These are phyloP conservation scores for Dryas integrifolia DNA, from an alignment of 331 rosid genomes.

Conservation along the genomic window DNA sequence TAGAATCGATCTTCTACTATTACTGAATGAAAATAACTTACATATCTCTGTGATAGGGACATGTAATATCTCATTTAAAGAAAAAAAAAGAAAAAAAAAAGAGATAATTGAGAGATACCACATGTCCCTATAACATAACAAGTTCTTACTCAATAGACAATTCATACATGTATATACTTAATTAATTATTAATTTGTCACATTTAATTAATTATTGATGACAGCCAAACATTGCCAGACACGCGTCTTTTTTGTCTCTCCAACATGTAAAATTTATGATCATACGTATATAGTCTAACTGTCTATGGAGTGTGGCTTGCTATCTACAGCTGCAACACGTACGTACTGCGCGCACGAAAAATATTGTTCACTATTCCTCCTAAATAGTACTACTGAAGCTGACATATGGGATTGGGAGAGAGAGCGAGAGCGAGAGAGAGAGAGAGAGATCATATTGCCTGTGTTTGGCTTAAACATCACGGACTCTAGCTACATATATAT, in stretches of 20 bases:
- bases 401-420: too few relatives aligned
- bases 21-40: too few relatives aligned
- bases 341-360: too few relatives aligned
- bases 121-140: background rate
- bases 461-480: constrained; percentile 16
- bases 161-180: background rate
- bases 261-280: background rate
- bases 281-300: too few relatives aligned
- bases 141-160: background rate
- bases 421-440: too few relatives aligned
- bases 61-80: background rate
- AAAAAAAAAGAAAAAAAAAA: background rate
- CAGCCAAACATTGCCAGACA: constrained; percentile 22
- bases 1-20: too few relatives aligned
- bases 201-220: constrained; percentile 10
- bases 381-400: background rate
- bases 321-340: too few relatives aligned
- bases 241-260: constrained; percentile 15
- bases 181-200: constrained; percentile 9
- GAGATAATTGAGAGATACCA: too few relatives aligned
- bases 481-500: background rate
- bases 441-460: background rate
- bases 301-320: too few relatives aligned
- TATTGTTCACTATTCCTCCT: background rate
- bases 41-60: too few relatives aligned